Percentiles rank a stretch among this genome's conserved stretches.
phyloP scores from a whole-genome alignment of 768 basidiomycete genomes.

The Rubroboletus satanas region DNA sequence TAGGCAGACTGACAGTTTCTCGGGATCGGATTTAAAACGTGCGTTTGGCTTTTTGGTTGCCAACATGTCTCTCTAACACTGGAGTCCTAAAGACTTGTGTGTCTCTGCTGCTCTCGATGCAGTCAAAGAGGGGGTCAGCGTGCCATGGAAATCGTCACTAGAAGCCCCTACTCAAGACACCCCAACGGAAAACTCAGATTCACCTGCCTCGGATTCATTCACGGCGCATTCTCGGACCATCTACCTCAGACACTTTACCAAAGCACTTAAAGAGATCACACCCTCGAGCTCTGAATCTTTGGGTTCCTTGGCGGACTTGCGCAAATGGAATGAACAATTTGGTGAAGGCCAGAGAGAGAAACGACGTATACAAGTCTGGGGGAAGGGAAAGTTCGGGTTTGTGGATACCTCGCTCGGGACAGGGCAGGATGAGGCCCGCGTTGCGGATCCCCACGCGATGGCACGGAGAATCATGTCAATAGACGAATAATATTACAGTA shows the following conservation, averaged over 20 bases:
- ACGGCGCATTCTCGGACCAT: conserved; percentile 39
- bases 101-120: conserved; percentile 90
- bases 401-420: conserved; percentile 40
- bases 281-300: conserved; percentile 84
- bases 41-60: conserved; percentile 27
- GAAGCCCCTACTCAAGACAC: conserved; percentile 3
- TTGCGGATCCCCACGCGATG: conserved; percentile 25
- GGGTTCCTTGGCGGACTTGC: conserved; percentile 68
- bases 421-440: conserved; percentile 42
- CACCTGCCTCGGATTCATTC: conserved; percentile 6
- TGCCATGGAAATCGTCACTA: conserved; percentile 62
- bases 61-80: conserved; percentile 4
- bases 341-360: conserved; percentile 76
- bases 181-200: background rate
- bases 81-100: conserved; percentile 64
- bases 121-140: conserved; percentile 75
- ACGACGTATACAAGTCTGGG: conserved; percentile 74
- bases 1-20: conserved; percentile 78
- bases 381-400: conserved; percentile 87
- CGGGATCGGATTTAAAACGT: conserved; percentile 95
- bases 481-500: conserved; percentile 27
- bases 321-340: conserved; percentile 92
- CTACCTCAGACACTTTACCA: conserved; percentile 63
- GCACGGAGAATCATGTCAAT: conserved; percentile 16
- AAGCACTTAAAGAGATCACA: conserved; percentile 85